A percentile compares a stretch with the other conserved stretches of the same genome.
phyloP scores from a whole-genome alignment of 2,329 filamentous ascomycete species.

The Penicillium sp. region DNA sequence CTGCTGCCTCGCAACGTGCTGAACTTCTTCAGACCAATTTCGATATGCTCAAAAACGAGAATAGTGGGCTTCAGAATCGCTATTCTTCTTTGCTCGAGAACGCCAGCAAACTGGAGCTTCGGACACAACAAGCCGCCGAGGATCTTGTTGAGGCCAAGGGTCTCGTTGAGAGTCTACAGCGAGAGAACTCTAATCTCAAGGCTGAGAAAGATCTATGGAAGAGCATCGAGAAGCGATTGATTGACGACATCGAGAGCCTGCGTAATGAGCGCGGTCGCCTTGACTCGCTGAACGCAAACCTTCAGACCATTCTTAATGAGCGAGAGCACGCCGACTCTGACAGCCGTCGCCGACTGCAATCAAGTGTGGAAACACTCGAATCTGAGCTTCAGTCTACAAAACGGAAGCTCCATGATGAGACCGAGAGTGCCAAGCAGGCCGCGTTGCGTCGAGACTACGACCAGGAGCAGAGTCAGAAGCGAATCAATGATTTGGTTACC shows the following conservation, averaged over 20 bases:
- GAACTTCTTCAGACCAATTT: slow-evolving; percentile 92
- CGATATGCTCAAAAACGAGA: slow-evolving; percentile 80
- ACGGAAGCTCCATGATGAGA: slow-evolving; percentile 80
- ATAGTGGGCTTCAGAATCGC: slow-evolving; percentile 83
- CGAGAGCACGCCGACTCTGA: slow-evolving; percentile 85
- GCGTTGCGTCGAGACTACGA: slow-evolving; percentile 89
- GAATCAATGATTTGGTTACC: slow-evolving; percentile 87
- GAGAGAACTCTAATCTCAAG: slow-evolving; percentile 90
- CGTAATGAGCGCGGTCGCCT: slow-evolving; percentile 84
- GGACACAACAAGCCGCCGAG: slow-evolving; percentile 88
- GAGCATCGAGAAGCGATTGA: slow-evolving; percentile 85
- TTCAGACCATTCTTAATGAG: slow-evolving; percentile 91
- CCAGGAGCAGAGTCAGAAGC: slow-evolving; percentile 82
- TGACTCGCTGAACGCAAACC: slow-evolving; percentile 79
- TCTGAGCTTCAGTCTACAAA: slow-evolving; percentile 78
- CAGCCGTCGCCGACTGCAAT: slow-evolving; percentile 77
- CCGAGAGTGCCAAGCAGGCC: slow-evolving; percentile 83
- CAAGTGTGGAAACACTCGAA: slow-evolving; percentile 78
- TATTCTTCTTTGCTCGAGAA: slow-evolving; percentile 77
- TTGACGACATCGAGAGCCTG: slow-evolving; percentile 84
- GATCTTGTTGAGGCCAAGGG: slow-evolving; percentile 87
- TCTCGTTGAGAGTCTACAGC: slow-evolving; percentile 82
- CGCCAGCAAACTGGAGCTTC: slow-evolving; percentile 86
- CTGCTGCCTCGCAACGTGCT: slow-evolving; percentile 80
- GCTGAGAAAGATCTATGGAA: slow-evolving; percentile 95